phyloP scores from a whole-genome alignment of 257 asterid genomes.

The Gynochthodes officinalis region DNA sequence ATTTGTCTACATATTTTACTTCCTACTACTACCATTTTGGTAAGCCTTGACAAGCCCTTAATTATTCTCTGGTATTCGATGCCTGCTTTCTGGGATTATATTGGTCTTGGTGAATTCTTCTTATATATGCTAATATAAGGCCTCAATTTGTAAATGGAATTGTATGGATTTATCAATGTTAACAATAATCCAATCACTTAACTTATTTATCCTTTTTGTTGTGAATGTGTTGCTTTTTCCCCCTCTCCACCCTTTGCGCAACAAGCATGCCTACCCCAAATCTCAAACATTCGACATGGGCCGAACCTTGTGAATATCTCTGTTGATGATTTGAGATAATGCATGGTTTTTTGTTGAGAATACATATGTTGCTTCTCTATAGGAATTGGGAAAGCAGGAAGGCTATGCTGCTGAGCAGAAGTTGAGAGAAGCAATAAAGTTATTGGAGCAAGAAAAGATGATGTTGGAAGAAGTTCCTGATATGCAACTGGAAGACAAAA shows the following conservation, averaged over 20 bases:
- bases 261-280: too few relatives aligned
- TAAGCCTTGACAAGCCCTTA: too few relatives aligned
- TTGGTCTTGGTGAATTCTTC: neutral
- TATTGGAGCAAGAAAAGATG: constrained; percentile 49
- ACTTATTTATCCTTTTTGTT: neutral
- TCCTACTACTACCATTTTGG: too few relatives aligned
- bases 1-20: too few relatives aligned
- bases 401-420: constrained; percentile 28
- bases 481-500: constrained; percentile 50
- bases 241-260: too few relatives aligned
- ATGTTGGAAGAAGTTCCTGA: constrained; percentile 62
- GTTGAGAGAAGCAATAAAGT: constrained; percentile 29
- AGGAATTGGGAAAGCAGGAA: constrained; percentile 52
- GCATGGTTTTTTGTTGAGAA: neutral
- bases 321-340: neutral
- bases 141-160: neutral
- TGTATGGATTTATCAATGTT: neutral
- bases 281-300: too few relatives aligned
- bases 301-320: neutral
- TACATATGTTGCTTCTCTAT: neutral
- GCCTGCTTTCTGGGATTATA: neutral
- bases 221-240: neutral
- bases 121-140: neutral
- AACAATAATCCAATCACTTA: too few relatives aligned
- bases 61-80: too few relatives aligned